Evolutionary conservation across 805 yeast species (phyloP), one percentile per base, ranked within the genome.

Genomic region (Metschnikowia shivogae): DNA sequence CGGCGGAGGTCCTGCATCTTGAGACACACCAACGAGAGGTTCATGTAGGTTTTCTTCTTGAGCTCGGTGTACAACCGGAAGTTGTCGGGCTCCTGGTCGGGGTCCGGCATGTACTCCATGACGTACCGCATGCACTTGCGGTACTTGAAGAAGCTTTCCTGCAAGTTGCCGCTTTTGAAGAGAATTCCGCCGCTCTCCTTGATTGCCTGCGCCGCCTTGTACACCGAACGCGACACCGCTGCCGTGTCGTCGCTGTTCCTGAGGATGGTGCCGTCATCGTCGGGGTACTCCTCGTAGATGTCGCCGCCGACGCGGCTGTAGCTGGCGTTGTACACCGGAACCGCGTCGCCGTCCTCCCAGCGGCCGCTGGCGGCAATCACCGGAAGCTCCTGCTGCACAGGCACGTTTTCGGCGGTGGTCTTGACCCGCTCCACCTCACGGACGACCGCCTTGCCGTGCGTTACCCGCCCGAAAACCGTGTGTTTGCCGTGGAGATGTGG

Each of bases 401-500:
- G 72, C 24, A 75, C 72, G 19, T 74, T 66, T 29, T 74, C 70
- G 1, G 74, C 71, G 6, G 64, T 53, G 2, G 74, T 70, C 13
- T 52, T 47, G 3, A 66, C 70, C 37, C 72, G 68, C 60, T 86
- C 95, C 17, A 84, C 65, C 24, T 80, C 81, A 55, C 90, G 70
- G 0, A 86, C 73, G 1, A 85, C 84, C 2, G 84, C 81, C 59
- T 82, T 84, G 13, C 88, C 95, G 54, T 70, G 72, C 6, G 70
- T 55, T 9, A 89, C 89, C 45, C 67, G 68, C 1, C 96, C 97
- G 64, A 89, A 84, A 2, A 87, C 81, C 0, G 90, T 72, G 58
- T 87, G 90, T 54, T 83, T 84, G 0, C 88, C 87, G 35, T 76
- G 78, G 46, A 89, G 65, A 63, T 89, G 96, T 1, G 88, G 84